Conservation (phyloP, 2,329 filamentous ascomycete genomes). For the Nothopassalora personata region DNA sequence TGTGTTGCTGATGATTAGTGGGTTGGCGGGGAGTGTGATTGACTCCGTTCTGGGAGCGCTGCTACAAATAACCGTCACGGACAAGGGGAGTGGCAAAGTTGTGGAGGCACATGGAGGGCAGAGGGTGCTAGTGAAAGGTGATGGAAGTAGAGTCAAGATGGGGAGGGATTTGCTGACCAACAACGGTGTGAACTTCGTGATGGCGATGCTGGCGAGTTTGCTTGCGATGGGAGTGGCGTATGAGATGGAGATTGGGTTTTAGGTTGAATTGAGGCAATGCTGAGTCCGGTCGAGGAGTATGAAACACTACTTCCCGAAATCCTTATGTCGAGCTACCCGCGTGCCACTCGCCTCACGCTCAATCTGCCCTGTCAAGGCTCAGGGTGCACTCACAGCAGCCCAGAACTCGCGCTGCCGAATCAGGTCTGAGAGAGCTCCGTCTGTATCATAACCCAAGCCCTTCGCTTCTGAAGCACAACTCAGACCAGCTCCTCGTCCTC, state of each 20-base stretch:
- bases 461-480: background rate
- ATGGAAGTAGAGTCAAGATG: constrained; percentile 48
- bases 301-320: too few species aligned
- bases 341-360: background rate
- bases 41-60: constrained; percentile 84
- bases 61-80: constrained; percentile 79
- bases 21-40: constrained; percentile 71
- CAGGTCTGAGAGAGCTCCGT: too few species aligned
- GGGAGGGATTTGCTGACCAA: constrained; percentile 79
- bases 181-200: constrained; percentile 89
- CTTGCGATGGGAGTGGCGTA: constrained; percentile 62
- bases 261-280: too few species aligned
- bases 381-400: too few species aligned
- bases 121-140: constrained; percentile 42
- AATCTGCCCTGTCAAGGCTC: too few species aligned
- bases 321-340: too few species aligned
- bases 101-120: constrained; percentile 65
- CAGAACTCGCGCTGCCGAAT: too few species aligned
- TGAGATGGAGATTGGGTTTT: constrained; percentile 11
- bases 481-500: constrained; percentile 6
- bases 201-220: constrained; percentile 77
- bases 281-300: too few species aligned
- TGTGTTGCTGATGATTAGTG: constrained; percentile 59
- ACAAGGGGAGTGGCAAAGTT: constrained; percentile 77
- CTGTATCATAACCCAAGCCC: too few species aligned